phyloP scores from a whole-genome alignment of 352 stramenopile species.

The Pythium aristosporum region DNA sequence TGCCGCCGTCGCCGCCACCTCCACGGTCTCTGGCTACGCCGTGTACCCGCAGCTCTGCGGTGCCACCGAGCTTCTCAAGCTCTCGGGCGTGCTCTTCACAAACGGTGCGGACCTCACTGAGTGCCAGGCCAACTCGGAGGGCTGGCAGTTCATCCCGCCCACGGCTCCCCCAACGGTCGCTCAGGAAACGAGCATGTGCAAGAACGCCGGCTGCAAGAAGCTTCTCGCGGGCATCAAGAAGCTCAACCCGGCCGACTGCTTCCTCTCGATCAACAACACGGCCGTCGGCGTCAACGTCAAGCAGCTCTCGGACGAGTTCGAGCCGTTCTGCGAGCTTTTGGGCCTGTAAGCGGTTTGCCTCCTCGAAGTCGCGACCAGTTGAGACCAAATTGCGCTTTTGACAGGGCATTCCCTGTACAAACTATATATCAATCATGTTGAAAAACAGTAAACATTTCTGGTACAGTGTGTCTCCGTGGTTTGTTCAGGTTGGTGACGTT shows the following conservation, averaged over 20 bases:
- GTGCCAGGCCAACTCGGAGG: conserved; percentile 26
- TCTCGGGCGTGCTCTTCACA: conserved; percentile 12
- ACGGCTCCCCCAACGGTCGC: conserved; percentile 21
- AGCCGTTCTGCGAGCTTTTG: conserved; percentile 24
- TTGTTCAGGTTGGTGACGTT: no score
- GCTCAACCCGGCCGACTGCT: conserved; percentile 31
- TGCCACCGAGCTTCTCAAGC: conserved; percentile 11
- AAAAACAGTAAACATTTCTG: no score
- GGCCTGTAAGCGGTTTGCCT: conserved; percentile 6
- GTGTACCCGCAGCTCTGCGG: conserved; percentile 12
- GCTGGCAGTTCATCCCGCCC: conserved; percentile 35
- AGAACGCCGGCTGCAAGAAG: conserved; percentile 26
- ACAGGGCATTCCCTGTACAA: not conserved
- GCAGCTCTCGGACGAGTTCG: conserved; percentile 36
- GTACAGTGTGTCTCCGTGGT: no score
- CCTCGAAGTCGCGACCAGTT: not conserved
- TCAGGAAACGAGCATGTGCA: conserved; percentile 33
- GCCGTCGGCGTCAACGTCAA: conserved; percentile 31
- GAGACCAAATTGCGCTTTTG: not conserved
- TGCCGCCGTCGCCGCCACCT: conserved; percentile 13
- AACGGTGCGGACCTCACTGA: conserved; percentile 15
- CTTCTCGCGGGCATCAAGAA: conserved; percentile 26
- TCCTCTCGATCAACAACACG: conserved; percentile 26
- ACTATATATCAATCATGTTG: not conserved
- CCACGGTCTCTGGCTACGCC: conserved; percentile 20